Conservation (phyloP, 1,284 basidiomycete genomes). For the Microbotryomycetes sp. region DNA sequence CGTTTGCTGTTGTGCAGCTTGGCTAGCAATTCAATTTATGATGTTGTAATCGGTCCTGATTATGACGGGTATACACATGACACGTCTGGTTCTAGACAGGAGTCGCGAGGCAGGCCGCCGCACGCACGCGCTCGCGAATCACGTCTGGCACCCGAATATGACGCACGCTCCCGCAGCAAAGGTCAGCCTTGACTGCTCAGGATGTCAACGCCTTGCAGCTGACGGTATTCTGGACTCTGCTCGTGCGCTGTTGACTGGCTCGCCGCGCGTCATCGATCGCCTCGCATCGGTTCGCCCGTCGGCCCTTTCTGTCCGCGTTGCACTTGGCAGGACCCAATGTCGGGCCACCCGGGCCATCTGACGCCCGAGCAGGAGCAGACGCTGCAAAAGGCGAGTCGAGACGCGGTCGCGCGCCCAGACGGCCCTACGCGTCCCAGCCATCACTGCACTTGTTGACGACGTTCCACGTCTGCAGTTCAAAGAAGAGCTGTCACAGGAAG, state of each 20-base stretch:
- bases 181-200: background rate
- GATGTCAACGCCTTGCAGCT: background rate
- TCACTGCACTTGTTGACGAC: constrained; percentile 46
- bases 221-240: no score
- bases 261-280: background rate
- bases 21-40: no score
- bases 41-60: no score
- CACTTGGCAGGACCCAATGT: constrained; percentile 47
- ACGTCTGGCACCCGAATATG: no score
- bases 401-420: constrained; percentile 11
- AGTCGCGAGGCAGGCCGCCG: no score
- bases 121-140: no score
- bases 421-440: constrained; percentile 8
- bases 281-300: background rate
- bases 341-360: constrained; percentile 77
- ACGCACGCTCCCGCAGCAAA: constrained; percentile 8
- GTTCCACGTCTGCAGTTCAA: constrained; percentile 38
- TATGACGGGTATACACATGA: no score
- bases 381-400: background rate
- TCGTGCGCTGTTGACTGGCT: no score
- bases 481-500: constrained; percentile 35
- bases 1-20: no score
- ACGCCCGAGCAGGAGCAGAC: constrained; percentile 58
- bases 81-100: no score
- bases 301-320: no score